phyloP scores from a whole-genome alignment of 2,329 filamentous ascomycete genomes.

The Alternaria dauci region DNA sequence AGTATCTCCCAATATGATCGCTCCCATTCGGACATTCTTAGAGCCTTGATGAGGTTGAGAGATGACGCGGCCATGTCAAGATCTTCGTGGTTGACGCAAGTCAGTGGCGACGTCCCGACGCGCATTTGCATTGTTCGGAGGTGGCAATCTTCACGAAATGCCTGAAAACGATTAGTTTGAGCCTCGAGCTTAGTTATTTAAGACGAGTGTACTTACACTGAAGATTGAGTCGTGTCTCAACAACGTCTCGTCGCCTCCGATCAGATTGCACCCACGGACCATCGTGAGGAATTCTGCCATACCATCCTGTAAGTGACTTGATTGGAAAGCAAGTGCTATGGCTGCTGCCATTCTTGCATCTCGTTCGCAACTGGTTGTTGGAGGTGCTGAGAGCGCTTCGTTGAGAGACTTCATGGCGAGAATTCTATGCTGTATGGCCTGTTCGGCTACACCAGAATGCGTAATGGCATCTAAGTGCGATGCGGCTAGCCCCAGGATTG shows the following conservation, averaged over 20 bases:
- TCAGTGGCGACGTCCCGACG: conserved; percentile 27
- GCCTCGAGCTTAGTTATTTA: fast-evolving
- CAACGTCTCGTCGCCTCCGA: conserved; percentile 38
- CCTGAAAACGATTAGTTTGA: conserved; percentile 15
- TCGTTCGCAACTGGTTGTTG: conserved; percentile 41
- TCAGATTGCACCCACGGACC: conserved; percentile 50
- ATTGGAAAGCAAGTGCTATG: conserved; percentile 50
- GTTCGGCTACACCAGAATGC: conserved; percentile 60
- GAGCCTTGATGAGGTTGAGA: conserved; percentile 33
- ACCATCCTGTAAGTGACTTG: conserved; percentile 49
- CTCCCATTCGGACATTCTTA: conserved; percentile 43
- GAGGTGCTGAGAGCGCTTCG: conserved; percentile 47
- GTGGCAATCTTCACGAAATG: conserved; percentile 45
- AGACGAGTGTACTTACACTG: conserved; percentile 29
- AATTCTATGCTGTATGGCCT: conserved; percentile 70
- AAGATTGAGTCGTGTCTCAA: conserved; percentile 38
- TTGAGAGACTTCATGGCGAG: conserved; percentile 66
- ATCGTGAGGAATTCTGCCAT: conserved; percentile 50
- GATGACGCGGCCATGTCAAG: conserved; percentile 45
- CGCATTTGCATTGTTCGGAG: conserved; percentile 42
- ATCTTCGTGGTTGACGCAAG: conserved; percentile 34
- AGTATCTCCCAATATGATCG: conserved; percentile 39
- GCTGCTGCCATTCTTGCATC: conserved; percentile 51
- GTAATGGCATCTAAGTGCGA: conserved; percentile 67
- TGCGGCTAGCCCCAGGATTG: conserved; percentile 72